These are phyloP conservation scores for Globisporangium paroecandrum DNA, from an alignment of 352 stramenopile species.

Conservation along the genomic window DNA sequence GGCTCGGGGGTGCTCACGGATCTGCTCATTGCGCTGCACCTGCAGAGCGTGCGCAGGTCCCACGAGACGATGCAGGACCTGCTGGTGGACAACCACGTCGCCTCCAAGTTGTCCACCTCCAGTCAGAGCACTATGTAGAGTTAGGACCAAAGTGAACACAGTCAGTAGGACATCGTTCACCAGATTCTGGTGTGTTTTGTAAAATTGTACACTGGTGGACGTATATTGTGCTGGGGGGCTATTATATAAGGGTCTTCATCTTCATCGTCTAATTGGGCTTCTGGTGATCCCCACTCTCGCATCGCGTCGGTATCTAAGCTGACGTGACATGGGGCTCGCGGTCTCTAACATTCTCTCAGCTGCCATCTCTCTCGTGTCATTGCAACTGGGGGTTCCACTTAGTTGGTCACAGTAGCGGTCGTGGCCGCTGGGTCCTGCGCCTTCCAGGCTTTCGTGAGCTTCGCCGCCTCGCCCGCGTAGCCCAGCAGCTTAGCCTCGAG, in stretches of 20 bases:
- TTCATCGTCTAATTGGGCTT: not conserved
- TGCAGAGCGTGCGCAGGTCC: constrained; percentile 3
- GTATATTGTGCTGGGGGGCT: constrained; percentile 5
- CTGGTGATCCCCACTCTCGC: not conserved
- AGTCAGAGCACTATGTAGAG: not conserved
- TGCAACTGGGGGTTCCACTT: not conserved
- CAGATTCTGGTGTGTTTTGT: no score
- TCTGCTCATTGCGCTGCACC: constrained; percentile 13
- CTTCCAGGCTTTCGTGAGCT: constrained; percentile 17
- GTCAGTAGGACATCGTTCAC: not conserved
- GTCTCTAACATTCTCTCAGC: not conserved
- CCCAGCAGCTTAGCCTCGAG: constrained; percentile 44
- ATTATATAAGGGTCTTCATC: constrained; percentile 10
- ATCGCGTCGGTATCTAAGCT: not conserved
- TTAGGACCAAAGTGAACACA: not conserved
- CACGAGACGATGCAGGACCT: constrained; percentile 13
- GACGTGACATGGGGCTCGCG: not conserved
- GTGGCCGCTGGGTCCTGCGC: not conserved
- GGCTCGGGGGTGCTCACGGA: not conserved
- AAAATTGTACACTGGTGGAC: not conserved
- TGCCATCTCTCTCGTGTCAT: not conserved
- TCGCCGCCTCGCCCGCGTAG: constrained; percentile 35
- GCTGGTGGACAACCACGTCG: not conserved
- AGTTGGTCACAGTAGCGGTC: not conserved
- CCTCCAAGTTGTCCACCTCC: not conserved